Conservation (phyloP, 2,329 filamentous ascomycete genomes). For the Xylaria sp. region DNA sequence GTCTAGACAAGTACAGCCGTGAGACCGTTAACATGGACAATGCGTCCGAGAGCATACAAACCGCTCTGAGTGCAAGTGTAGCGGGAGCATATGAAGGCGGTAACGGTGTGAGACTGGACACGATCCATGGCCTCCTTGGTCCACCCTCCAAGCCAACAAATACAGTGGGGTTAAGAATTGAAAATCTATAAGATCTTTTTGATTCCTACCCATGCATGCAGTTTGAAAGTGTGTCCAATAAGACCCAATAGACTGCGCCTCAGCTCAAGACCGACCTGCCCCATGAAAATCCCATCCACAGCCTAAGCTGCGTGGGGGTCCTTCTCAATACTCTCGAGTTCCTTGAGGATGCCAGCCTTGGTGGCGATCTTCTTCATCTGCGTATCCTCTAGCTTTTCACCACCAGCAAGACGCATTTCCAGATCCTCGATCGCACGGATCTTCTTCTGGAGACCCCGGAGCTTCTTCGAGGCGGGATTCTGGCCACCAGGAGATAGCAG, state of each 20-base stretch:
- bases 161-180: neutral
- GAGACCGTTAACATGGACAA: too few relatives aligned
- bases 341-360: slow-evolving; percentile 76
- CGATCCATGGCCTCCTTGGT: too few relatives aligned
- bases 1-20: too few relatives aligned
- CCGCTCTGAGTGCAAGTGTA: too few relatives aligned
- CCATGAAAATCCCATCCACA: neutral
- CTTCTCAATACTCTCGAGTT: slow-evolving; percentile 60
- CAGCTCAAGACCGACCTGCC: neutral
- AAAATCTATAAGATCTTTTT: neutral
- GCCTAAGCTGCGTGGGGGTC: slow-evolving; percentile 23
- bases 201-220: neutral
- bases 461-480: slow-evolving; percentile 86
- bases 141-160: too few relatives aligned
- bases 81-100: too few relatives aligned
- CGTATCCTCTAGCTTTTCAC: slow-evolving; percentile 96
- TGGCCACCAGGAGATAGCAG: slow-evolving; percentile 40
- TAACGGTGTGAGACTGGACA: too few relatives aligned
- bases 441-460: slow-evolving; percentile 91
- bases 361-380: slow-evolving; percentile 98
- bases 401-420: slow-evolving; percentile 90
- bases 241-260: neutral
- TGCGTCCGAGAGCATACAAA: too few relatives aligned
- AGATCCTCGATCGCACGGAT: slow-evolving; percentile 95
- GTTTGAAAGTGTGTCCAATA: slow-evolving; percentile 10